These are phyloP conservation scores for Dothistroma pini DNA, from an alignment of 2,329 filamentous ascomycete genomes.

Conservation along the genomic window DNA sequence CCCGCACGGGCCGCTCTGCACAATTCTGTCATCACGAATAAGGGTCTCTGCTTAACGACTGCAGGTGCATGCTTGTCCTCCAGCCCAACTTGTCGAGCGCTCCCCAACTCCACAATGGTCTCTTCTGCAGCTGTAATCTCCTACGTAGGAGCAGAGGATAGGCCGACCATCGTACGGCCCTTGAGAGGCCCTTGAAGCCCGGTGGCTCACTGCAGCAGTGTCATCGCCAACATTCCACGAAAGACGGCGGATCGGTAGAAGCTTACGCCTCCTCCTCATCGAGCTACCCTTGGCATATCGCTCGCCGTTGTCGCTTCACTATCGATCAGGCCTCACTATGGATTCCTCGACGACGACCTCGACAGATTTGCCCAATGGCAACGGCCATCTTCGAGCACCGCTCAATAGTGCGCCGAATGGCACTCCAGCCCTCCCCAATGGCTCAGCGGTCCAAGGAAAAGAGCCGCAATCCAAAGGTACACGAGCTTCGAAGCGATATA, in stretches of 20 bases:
- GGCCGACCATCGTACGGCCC: background rate
- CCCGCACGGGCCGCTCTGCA: background rate
- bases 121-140: background rate
- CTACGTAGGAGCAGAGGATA: background rate
- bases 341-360: slow-evolving; percentile 8
- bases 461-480: background rate
- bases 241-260: background rate
- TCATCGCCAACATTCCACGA: background rate
- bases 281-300: background rate
- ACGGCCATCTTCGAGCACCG: background rate
- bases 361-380: slow-evolving; percentile 4
- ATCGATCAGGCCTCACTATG: background rate
- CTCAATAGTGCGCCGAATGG: slow-evolving; percentile 1
- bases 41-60: background rate
- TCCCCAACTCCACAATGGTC: background rate
- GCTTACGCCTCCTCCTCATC: background rate
- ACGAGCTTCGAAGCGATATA: slow-evolving; percentile 62
- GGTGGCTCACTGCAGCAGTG: background rate
- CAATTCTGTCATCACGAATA: background rate
- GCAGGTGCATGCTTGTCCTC: background rate
- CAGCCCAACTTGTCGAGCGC: background rate
- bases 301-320: too few relatives aligned
- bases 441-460: background rate
- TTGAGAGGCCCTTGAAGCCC: background rate
- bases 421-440: background rate